Evolutionary conservation across 2,329 filamentous ascomycete species (phyloP).

Genomic region (Harringtonia aguacate): DNA sequence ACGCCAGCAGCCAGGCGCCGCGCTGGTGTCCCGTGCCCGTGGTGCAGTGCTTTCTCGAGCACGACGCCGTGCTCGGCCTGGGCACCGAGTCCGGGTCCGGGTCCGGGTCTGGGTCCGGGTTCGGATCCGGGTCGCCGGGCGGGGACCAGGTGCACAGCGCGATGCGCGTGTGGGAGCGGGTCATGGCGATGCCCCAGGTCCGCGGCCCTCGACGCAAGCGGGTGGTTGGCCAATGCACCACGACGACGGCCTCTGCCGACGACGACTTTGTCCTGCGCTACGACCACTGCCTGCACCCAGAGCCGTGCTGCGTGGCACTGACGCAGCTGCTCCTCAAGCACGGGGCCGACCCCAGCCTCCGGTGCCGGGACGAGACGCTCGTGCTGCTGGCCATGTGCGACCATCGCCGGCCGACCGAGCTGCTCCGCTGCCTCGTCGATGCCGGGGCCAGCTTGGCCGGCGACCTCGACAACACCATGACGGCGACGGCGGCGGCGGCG

Average conservation of each 20-base stretch:
- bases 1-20: conserved; percentile 3
- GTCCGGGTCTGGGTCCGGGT: too few species aligned
- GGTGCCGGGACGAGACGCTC: not conserved
- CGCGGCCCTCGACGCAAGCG: conserved; percentile 2
- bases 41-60: conserved; percentile 1
- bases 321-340: conserved; percentile 1
- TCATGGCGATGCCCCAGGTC: conserved; percentile 5
- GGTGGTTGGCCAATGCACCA: not conserved
- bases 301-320: conserved; percentile 4
- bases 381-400: conserved; percentile 4
- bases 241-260: not conserved
- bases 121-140: not conserved
- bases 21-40: conserved; percentile 8
- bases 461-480: too few species aligned
- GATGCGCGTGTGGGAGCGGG: conserved; percentile 1
- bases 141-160: not conserved
- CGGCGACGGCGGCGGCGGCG: too few species aligned
- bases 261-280: not conserved
- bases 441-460: conserved; percentile 1
- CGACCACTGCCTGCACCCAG: conserved; percentile 8
- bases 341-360: conserved; percentile 4
- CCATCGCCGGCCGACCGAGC: conserved; percentile 3
- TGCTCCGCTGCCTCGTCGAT: conserved; percentile 6
- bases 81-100: too few species aligned
- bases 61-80: not conserved